Conservation (phyloP, 805 yeast genomes). For the Metschnikowia matae region DNA sequence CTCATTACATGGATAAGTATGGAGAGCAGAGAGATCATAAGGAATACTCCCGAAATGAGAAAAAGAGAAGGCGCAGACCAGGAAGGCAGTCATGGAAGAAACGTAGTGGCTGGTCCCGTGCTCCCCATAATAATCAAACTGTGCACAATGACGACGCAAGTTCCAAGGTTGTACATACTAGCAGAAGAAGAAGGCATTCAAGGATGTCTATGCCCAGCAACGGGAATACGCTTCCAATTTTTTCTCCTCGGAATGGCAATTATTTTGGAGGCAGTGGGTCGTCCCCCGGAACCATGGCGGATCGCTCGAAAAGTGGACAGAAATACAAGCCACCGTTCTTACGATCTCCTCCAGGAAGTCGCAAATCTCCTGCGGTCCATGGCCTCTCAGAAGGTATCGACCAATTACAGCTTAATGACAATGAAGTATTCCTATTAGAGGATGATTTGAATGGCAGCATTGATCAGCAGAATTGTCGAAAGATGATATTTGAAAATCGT, state of each 20-base stretch:
- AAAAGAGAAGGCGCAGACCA: conserved; percentile 18
- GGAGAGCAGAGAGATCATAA: conserved; percentile 38
- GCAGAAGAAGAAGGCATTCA: conserved; percentile 6
- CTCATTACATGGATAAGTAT: conserved; percentile 64
- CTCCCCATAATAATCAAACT: neutral
- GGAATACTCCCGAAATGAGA: conserved; percentile 9
- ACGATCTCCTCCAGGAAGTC: conserved; percentile 31
- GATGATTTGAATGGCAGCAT: conserved; percentile 24
- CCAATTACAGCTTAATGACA: conserved; percentile 28
- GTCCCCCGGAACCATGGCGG: neutral
- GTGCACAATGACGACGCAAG: neutral
- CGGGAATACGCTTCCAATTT: neutral
- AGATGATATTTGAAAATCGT: neutral
- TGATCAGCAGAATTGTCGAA: neutral
- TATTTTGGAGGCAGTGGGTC: neutral
- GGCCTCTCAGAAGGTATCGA: conserved; percentile 38
- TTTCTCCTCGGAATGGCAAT: neutral
- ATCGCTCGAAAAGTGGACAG: conserved; percentile 16
- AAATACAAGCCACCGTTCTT: conserved; percentile 42
- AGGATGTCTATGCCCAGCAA: neutral
- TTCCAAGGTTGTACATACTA: conserved; percentile 3
- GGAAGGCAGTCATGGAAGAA: conserved; percentile 30
- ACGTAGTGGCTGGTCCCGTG: conserved; percentile 5
- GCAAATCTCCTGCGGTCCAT: conserved; percentile 30
- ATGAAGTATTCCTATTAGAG: conserved; percentile 42